Evolutionary conservation across 768 basidiomycete genomes (phyloP), one percentile per base, ranked within the genome.

Genomic region (Macrolepiota dolichaula): DNA sequence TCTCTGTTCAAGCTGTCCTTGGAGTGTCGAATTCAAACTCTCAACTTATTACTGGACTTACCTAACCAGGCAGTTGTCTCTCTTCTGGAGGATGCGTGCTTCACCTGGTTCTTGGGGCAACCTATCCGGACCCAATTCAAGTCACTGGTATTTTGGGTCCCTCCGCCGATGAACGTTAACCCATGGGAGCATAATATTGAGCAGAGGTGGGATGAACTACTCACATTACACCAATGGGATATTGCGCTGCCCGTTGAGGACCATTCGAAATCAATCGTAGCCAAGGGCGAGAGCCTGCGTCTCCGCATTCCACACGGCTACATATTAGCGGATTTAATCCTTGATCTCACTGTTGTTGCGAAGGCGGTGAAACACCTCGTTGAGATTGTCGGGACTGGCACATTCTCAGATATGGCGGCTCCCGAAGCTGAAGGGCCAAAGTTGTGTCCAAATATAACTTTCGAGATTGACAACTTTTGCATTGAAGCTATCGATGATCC

Each of bases 401-500:
- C 74, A 52, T 88, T 86, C 68, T 72, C 70, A 24, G 72, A 79
- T 54, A 81, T 88, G 61, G 78, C 84, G n/a, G 72, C 71, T 15
- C 95, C 96, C 1, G 77, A 77, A 38, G 77, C 87, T 0, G 93
- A 96, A 71, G 80, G 76, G 2, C 85, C 94, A 0, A 97, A 94
- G 72, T 65, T 69, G 0, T 73, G 94, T 2, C 93, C 93, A 0
- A 78, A 80, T 57, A 69, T 96, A 49, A 74, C 75, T 0, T 68
- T 96, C 49, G 75, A 70, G 10, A 71, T 95, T 53, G 77, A 80
- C n/a, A 78, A 78, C 47, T 67, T 96, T 36, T 85, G 84, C 51
- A 67, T 92, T 9, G 94, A 97, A 72, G 87, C 87, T 25, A 84
- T 86, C 24, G 96, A 98, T 71, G 91, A 94, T 66, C 83, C 87